Base-by-base conservation (phyloP, 2,329 filamentous ascomycete species). In the Zalaria obscura region DNA sequence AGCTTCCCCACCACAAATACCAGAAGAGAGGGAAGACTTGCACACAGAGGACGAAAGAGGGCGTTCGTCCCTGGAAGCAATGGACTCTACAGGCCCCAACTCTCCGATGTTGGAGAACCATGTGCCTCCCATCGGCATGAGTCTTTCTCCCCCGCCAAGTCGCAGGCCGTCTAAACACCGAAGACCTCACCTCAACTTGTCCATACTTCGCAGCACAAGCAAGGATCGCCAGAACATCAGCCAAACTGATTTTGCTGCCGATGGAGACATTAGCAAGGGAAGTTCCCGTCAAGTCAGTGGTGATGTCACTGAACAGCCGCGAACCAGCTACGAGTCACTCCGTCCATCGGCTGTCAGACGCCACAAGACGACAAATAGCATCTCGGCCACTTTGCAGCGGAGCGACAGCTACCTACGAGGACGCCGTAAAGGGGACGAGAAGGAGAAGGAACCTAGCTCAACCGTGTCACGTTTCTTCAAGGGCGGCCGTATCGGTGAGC, bases 401-500 rank as follows among this genome's bases (percentile, higher is more conserved):
- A n/a, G 38, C 7, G 38, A 34, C 6, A 32, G 7, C n/a, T n/a
- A n/a, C 29, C n/a, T n/a, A 2, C 29, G 29, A 3, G 29, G 18
- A 18, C 41, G 36, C 18, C 34, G 34, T 8, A 38, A 42, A 49
- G 18, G 18, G 18, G 18, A 18, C 18, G 18, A 32, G 7, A 54
- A 25, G 66, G 41, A 39, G 4, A 63, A 60, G 45, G 64, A 68
- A 33, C 56, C 60, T 4, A 52, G 56, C 33, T 75, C 74, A 6
- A 76, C 74, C 31, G 68, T 86, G 5, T 75, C 79, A 35, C 77
- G 80, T 5, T 79, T 94, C 38, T 81, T 94, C 61, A 89, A 86
- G 61, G 80, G 78, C 3, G 75, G 77, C 39, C 72, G 82, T 42
- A 77, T 89, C 47, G 83, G 85, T 46, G 82, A 76, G 27, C 71